Evolutionary conservation across 108 stramenopile species (phyloP).

Genomic region (Cyclotella baltica): DNA sequence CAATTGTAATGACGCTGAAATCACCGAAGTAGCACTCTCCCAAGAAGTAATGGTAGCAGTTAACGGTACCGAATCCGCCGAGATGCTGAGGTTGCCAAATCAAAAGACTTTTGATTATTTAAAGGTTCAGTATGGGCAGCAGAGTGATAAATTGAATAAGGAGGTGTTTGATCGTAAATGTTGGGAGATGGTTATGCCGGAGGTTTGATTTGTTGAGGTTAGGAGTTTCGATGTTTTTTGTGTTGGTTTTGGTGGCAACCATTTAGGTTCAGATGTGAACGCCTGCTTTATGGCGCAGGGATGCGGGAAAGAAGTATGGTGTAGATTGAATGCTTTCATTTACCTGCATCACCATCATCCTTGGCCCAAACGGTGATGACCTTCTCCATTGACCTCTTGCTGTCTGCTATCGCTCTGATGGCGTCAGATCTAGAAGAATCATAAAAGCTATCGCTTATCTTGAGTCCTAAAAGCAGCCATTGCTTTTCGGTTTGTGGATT

Average conservation of each 20-base stretch:
- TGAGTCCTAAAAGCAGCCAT: no score
- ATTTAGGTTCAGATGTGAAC: neutral
- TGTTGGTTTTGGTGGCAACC: neutral
- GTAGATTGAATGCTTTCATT: no score
- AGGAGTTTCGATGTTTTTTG: neutral
- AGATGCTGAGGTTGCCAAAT: conserved; percentile 82
- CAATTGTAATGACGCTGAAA: neutral
- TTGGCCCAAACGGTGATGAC: no score
- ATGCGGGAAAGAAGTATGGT: neutral
- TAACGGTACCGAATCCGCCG: conserved; percentile 72
- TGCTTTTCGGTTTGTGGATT: no score
- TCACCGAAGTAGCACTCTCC: conserved; percentile 74
- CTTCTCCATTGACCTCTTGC: no score
- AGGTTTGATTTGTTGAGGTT: conserved; percentile 48
- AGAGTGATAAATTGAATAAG: conserved; percentile 75
- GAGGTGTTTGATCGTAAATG: conserved; percentile 75
- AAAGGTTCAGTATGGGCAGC: conserved; percentile 77
- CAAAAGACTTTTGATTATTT: conserved; percentile 82
- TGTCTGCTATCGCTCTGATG: no score
- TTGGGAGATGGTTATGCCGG: conserved; percentile 83
- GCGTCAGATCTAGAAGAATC: no score
- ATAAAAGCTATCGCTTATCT: no score
- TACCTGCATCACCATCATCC: no score
- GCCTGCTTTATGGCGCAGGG: neutral
- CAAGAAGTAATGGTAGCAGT: conserved; percentile 91